Conservation (phyloP, 306 rosid species). For the Pachyrhizus erosus region DNA sequence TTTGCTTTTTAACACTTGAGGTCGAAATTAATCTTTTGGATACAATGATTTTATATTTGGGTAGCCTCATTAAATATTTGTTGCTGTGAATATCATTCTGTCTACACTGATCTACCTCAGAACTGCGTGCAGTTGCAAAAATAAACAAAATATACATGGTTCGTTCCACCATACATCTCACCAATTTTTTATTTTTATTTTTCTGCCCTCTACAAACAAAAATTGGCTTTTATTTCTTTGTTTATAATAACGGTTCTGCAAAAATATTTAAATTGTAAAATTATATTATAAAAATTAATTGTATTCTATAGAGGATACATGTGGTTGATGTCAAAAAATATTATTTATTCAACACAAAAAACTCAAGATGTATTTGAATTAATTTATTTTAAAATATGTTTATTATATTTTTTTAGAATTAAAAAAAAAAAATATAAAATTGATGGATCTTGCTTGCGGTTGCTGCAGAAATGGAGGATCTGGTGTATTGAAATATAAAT, state of each 20-base stretch:
- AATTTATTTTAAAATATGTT: neutral
- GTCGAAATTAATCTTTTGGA: conserved; percentile 67
- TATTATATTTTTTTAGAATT: too few relatives aligned
- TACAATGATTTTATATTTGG: conserved; percentile 50
- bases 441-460: too few relatives aligned
- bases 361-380: neutral
- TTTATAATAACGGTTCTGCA: neutral
- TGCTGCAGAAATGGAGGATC: neutral
- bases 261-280: neutral
- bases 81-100: neutral
- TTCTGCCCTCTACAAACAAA: too few relatives aligned
- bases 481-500: conserved; percentile 6
- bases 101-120: neutral
- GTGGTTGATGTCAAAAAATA: too few relatives aligned
- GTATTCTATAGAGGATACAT: too few relatives aligned
- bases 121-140: neutral
- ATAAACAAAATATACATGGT: neutral
- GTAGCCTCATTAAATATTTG: neutral
- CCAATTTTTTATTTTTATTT: neutral
- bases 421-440: too few relatives aligned
- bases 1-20: conserved; percentile 42
- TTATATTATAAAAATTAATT: neutral
- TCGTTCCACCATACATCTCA: neutral
- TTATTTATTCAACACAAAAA: neutral
- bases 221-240: neutral